Base-by-base conservation (phyloP, 116 monocot genomes). In the Cymodocea nodosa region DNA sequence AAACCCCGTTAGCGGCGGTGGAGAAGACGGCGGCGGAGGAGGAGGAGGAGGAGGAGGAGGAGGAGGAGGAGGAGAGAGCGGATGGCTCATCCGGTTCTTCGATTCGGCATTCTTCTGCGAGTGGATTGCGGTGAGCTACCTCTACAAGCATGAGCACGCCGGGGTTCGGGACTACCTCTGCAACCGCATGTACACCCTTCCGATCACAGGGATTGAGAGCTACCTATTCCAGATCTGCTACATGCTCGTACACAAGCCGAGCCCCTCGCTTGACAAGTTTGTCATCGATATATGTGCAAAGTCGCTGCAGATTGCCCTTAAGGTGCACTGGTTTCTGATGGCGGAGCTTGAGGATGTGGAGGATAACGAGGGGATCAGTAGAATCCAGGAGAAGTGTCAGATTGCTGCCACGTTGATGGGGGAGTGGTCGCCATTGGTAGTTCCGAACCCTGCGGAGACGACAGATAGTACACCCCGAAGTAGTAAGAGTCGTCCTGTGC, bases 51-150 rank as follows among this genome's bases (percentile, higher is more conserved):
- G 61, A 23, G 70, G 61, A 19, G 66, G 63, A 16, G 67, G 53
- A 16, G 73, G 62, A 19, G 63, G 56, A 35, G 82, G 74, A 50
- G 86, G 87, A 9, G 90, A 90, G 81, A 86, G 39, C 54, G 90
- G 98, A 17, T 98, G 98, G 98, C 76, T 98, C 20, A 84, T 98
- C 37, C 84, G 98, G 25, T 98, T 98, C 82, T 98, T 92, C 70
- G 92, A 98, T 59, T 98, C 98, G 15, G 70, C 98, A 68, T 98
- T 98, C 86, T 98, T 98, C 81, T 98, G 98, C 68, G 98, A 98
- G 84, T 98, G 98, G 98, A 98, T 98, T 73, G 98, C 98, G 1
- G 98, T 98, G 35, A 98, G 98, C 73, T 98, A 98, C 71, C 84
- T 98, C 40, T 98, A 98, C 89, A 98, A 98, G 84, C 86, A 89